Base-by-base conservation (phyloP, 2,329 filamentous ascomycete genomes). In the Alternaria burnsii region DNA sequence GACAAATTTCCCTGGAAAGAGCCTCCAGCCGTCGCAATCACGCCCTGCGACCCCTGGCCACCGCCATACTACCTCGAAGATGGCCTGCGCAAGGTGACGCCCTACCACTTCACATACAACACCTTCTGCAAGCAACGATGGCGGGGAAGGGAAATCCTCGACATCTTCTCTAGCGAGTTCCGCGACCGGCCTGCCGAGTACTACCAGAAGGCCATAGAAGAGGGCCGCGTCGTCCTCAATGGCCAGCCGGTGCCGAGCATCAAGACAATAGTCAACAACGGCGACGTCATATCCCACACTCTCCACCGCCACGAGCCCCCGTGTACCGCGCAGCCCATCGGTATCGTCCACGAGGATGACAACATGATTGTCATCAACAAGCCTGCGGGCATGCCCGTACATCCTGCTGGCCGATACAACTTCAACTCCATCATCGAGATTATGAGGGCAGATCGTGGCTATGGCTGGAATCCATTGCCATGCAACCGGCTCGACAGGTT, bases 291-390 rank as follows among this genome's bases (percentile, higher is more conserved):
- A 55, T 94, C 92, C 11, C 95, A 99, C 79, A 97, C 93, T 4
- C 85, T 97, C 62, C 95, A 99, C 78, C 91, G 95, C 14, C 95
- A 99, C 77, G 95, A 99, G 79, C 95, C 95, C 2, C 95, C 95
- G 1, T 93, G 97, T 32, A 94, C 92, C 2, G 89, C 88, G 16
- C 87, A 91, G 42, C 87, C 91, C 0, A 90, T 99, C 51, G 87
- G 87, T 16, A 86, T 97, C 46, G 88, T 99, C 40, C 91, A 97
- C 79, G 95, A 99, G 79, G 93, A 97, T 70, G 88, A 96, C 46
- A 91, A 94, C 68, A 90, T 99, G 83, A 91, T 99, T 60, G 94
- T 98, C 63, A 97, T 99, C 77, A 93, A 97, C 82, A 99, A 99
- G 79, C 95, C 95, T 0, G 91, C 94, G 0, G 95, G 95, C 7